Base-by-base conservation (phyloP, 805 yeast species). In the Isabelozyma rhagii region DNA sequence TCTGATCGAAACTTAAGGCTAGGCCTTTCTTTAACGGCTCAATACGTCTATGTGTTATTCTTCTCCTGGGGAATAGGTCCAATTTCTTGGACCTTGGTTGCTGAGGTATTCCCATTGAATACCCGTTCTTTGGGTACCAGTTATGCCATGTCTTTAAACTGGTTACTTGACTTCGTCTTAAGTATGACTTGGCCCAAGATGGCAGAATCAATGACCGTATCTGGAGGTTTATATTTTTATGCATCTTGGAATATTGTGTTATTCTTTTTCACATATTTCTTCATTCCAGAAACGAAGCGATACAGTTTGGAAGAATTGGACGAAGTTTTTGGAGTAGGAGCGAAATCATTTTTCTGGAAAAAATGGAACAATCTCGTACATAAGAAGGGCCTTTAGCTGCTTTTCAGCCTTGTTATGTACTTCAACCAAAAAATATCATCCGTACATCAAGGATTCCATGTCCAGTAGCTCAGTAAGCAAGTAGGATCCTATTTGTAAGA, bases 61-160 rank as follows among this genome's bases (percentile, higher is more conserved):
- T 61, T 58, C 51, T 59, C 62, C 3, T 52, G 60, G 4, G 64
- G 66, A 25, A 59, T 57, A 31, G 66, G 66, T 4, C 66, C 67
- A 11, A 63, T 62, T 14, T 59, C 62, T 8, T 62, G 59, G 49
- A 47, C 46, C 4, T 41, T 43, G 17, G 46, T 43, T 14, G 49
- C 49, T 8, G 49, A 47, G 21, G 47, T 41, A 17, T 47, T 43
- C 25, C 49, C 49, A 14, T 47, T 47, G 40, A 47, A 36, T 15
- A 42, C 41, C 8, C 41, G 49, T 42, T 43, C 46, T 5, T 31
- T 47, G 41, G 49, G 49, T n/a, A 42, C 46, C n/a, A 38, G 47
- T 28, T 43, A 43, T 36, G 49, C 47, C 8, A 47, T 47, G 49
- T 43, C 49, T 7, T 43, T 47, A 21, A 47, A 47, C 15, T 47